These are phyloP conservation scores for Cichorium intybus DNA, from an alignment of 140 eudicot species.

Conservation along the genomic window DNA sequence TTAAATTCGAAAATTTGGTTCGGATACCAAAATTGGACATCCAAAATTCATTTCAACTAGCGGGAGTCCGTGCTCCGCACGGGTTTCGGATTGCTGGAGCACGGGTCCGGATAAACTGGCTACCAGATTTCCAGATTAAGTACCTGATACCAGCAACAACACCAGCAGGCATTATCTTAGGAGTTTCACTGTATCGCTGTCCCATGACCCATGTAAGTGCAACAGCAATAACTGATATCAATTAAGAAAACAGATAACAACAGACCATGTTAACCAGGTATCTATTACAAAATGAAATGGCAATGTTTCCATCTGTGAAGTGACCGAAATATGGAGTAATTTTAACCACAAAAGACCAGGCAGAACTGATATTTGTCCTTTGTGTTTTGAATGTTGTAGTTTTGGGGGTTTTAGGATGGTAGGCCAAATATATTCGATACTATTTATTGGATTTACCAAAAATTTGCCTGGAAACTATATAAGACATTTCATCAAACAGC, in stretches of 20 bases:
- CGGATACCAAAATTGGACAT: too few relatives aligned
- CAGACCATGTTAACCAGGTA: constrained; percentile 10
- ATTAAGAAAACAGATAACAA: not conserved
- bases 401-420: not conserved
- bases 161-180: constrained; percentile 97
- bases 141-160: constrained; percentile 93
- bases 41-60: too few relatives aligned
- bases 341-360: too few relatives aligned
- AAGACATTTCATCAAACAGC: constrained; percentile 26
- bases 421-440: not conserved
- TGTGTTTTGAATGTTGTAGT: too few relatives aligned
- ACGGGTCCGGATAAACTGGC: too few relatives aligned
- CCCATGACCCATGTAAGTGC: constrained; percentile 86
- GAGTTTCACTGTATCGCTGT: constrained; percentile 71
- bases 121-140: not conserved
- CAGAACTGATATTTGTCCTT: too few relatives aligned
- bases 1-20: too few relatives aligned
- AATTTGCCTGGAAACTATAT: not conserved
- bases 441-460: not conserved
- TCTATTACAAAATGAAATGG: not conserved
- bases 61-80: too few relatives aligned
- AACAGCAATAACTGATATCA: constrained; percentile 61
- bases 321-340: too few relatives aligned
- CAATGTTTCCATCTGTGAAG: not conserved
- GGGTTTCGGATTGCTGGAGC: too few relatives aligned